phyloP scores from a whole-genome alignment of 495 filamentous ascomycete genomes.

The Penicillium verhagenii region DNA sequence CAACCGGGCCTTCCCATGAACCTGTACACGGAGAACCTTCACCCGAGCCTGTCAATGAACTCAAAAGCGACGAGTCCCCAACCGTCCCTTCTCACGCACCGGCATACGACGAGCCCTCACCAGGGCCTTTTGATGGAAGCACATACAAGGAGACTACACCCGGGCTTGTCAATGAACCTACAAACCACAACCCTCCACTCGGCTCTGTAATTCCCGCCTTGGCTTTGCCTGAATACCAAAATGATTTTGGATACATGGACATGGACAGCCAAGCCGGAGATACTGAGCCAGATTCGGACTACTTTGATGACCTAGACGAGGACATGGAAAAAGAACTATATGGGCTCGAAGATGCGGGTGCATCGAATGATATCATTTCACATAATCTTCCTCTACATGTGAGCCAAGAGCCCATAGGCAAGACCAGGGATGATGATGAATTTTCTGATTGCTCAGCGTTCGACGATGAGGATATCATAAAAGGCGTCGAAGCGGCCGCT shows the following conservation, averaged over 20 bases:
- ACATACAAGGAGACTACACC: too few relatives aligned
- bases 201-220: too few relatives aligned
- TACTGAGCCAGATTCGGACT: slow-evolving; percentile 24
- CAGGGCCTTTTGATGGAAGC: too few relatives aligned
- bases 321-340: slow-evolving; percentile 8
- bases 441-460: slow-evolving; percentile 45
- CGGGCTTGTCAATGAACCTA: too few relatives aligned
- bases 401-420: background rate
- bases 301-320: slow-evolving; percentile 17
- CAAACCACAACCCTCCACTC: too few relatives aligned
- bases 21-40: too few relatives aligned
- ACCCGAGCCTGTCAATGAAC: too few relatives aligned
- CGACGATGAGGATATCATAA: slow-evolving; percentile 34
- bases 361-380: background rate
- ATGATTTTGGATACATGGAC: slow-evolving; percentile 11
- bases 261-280: slow-evolving; percentile 15
- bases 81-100: too few relatives aligned
- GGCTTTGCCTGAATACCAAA: background rate
- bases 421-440: slow-evolving; percentile 28
- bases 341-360: slow-evolving; percentile 1
- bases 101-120: too few relatives aligned
- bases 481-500: slow-evolving; percentile 22
- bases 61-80: too few relatives aligned
- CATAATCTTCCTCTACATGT: background rate
- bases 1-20: too few relatives aligned